Base-by-base conservation (phyloP, 345 rosid species). In the Linum tenue region DNA sequence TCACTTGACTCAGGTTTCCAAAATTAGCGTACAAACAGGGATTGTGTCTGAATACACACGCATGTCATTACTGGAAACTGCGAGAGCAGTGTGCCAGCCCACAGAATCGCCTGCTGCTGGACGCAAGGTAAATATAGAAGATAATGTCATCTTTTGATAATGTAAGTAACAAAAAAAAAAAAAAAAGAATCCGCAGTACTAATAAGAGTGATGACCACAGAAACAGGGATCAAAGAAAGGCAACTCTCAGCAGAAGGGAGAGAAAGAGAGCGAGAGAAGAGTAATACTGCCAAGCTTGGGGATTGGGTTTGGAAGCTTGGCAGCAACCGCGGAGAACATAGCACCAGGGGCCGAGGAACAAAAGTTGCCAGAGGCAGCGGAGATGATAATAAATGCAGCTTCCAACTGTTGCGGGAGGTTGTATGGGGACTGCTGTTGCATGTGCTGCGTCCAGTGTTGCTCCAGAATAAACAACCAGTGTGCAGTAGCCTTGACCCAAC, bases 381-480 rank as follows among this genome's bases (percentile, higher is more conserved):
- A 90, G 75, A 78, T 86, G 37, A 69, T 90, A 7, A 77, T 81
- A 5, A 86, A 83, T 75, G 97, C 92, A 55, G 87, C 96, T 0
- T 90, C 91, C 35, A 78, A 82, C 75, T 94, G 96, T 66, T 94
- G 95, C 11, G 78, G 78, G 57, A 73, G 50, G n/a, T 6, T 86
- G 55, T 83, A 78, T 43, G 56, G 57, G 9, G 72, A 62, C n/a
- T 94, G 96, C 77, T 90, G 99, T 63, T 90, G 99, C 78, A 78
- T 90, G 82, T 85, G 92, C 77, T 85, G 96, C 73, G 69, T 94
- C 71, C 82, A 76, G 48, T 84, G 95, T 64, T 94, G 95, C 73
- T 67, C 86, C 35, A 79, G 63, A 74, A 78, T 86, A 62, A 94
- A 84, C 55, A 74, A 90, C 77, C 91, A 82, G 72, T 85, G 83